Percentiles rank a stretch among this genome's conserved stretches.
phyloP scores from a whole-genome alignment of 257 asterid genomes.

The Nicotiana undulata region DNA sequence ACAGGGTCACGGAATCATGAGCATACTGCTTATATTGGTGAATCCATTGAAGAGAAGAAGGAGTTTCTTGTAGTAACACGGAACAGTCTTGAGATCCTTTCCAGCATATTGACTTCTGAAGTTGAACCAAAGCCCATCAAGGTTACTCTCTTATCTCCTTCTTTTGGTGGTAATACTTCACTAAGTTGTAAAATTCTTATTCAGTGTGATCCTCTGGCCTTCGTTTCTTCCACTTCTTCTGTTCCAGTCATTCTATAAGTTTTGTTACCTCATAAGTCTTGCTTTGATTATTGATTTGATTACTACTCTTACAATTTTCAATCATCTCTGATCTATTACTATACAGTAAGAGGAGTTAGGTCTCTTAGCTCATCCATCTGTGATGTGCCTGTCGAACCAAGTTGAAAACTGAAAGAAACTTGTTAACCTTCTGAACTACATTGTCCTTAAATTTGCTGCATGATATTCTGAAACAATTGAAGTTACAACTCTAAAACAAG shows the following conservation, averaged over 20 bases:
- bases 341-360: background rate
- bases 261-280: background rate
- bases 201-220: background rate
- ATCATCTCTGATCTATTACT: background rate
- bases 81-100: constrained; percentile 70
- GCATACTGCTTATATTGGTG: constrained; percentile 32
- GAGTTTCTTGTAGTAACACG: constrained; percentile 67
- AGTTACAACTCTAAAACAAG: background rate
- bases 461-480: background rate
- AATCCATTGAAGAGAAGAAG: constrained; percentile 55
- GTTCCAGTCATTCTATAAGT: background rate
- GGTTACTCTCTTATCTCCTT: constrained; percentile 30
- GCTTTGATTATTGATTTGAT: background rate
- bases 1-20: constrained; percentile 31
- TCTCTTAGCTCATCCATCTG: background rate
- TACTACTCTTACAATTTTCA: background rate
- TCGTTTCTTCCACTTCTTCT: background rate
- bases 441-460: background rate
- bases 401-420: background rate
- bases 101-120: constrained; percentile 72
- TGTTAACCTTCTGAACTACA: background rate
- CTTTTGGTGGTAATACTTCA: background rate
- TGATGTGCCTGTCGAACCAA: background rate
- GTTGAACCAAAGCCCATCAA: constrained; percentile 54
- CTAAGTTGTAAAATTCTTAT: background rate